phyloP scores from a whole-genome alignment of 106 monocot species.

The Platanthera guangdongensis region DNA sequence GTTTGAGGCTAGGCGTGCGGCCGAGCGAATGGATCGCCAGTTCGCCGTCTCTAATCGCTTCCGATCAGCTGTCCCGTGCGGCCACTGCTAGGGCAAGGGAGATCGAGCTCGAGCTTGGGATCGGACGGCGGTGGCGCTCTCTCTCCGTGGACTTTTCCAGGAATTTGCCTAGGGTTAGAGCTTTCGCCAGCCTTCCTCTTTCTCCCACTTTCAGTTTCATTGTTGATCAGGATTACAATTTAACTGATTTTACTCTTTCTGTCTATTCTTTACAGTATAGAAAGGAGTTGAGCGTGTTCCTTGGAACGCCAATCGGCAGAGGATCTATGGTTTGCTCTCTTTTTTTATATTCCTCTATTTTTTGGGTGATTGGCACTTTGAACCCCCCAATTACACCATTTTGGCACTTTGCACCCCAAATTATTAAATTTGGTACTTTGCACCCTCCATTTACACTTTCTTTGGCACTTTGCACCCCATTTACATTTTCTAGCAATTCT shows the following conservation, averaged over 20 bases:
- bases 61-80: constrained; percentile 35
- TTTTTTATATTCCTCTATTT: not conserved
- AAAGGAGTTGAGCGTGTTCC: constrained; percentile 45
- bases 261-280: constrained; percentile 55
- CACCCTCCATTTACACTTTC: too few species aligned
- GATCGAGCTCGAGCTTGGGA: constrained; percentile 69
- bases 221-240: not conserved
- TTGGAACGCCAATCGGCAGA: constrained; percentile 69
- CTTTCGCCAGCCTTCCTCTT: not conserved
- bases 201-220: not conserved
- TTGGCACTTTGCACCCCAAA: too few species aligned
- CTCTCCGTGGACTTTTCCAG: constrained; percentile 76
- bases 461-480: too few species aligned
- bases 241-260: constrained; percentile 2
- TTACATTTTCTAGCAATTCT: too few species aligned
- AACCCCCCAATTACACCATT: too few species aligned
- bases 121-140: constrained; percentile 46
- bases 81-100: constrained; percentile 40
- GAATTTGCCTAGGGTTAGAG: constrained; percentile 84
- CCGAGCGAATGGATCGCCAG: constrained; percentile 58
- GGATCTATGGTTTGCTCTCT: constrained; percentile 49
- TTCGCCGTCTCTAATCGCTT: constrained; percentile 53
- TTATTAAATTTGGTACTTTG: too few species aligned
- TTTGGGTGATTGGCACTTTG: too few species aligned
- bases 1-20: constrained; percentile 59